Evolutionary conservation across 1,284 basidiomycete species (phyloP).

Genomic region (Butyriboletus pseudospeciosus): DNA sequence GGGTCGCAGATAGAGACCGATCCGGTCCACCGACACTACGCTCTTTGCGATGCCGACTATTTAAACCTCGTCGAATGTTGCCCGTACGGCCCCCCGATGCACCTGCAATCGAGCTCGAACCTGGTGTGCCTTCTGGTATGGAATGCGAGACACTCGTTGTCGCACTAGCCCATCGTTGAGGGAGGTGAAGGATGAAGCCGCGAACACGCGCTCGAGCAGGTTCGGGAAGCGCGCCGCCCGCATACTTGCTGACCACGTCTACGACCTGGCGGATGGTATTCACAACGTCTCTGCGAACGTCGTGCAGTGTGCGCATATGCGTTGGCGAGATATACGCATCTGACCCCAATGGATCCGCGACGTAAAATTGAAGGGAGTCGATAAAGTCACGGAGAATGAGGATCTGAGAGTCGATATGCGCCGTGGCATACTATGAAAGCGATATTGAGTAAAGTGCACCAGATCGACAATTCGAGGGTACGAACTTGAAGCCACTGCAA

Average conservation of each 20-base stretch:
- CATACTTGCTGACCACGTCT: constrained; percentile 82
- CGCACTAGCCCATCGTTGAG: constrained; percentile 68
- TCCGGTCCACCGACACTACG: constrained; percentile 32
- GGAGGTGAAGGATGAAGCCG: constrained; percentile 77
- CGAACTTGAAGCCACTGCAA: constrained; percentile 83
- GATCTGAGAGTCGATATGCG: constrained; percentile 85
- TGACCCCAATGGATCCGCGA: constrained; percentile 22
- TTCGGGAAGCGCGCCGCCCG: constrained; percentile 80
- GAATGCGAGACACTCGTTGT: constrained; percentile 14
- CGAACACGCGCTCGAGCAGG: constrained; percentile 75
- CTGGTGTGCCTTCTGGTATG: constrained; percentile 26
- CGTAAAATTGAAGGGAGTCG: constrained; percentile 55
- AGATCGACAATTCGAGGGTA: constrained; percentile 34
- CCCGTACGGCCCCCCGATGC: constrained; percentile 37
- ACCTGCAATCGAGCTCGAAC: constrained; percentile 32
- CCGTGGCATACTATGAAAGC: constrained; percentile 71
- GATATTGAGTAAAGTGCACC: constrained; percentile 38
- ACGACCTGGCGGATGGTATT: constrained; percentile 85
- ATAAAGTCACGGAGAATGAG: constrained; percentile 79
- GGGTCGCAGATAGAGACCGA: constrained; percentile 27
- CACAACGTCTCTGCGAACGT: constrained; percentile 79
- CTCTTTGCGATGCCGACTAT: constrained; percentile 24
- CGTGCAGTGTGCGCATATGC: constrained; percentile 63
- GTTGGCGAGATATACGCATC: constrained; percentile 43
- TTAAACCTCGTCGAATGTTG: constrained; percentile 17